Base-by-base conservation (phyloP, 2,329 filamentous ascomycete genomes). In the Aspergillus fumigatus region DNA sequence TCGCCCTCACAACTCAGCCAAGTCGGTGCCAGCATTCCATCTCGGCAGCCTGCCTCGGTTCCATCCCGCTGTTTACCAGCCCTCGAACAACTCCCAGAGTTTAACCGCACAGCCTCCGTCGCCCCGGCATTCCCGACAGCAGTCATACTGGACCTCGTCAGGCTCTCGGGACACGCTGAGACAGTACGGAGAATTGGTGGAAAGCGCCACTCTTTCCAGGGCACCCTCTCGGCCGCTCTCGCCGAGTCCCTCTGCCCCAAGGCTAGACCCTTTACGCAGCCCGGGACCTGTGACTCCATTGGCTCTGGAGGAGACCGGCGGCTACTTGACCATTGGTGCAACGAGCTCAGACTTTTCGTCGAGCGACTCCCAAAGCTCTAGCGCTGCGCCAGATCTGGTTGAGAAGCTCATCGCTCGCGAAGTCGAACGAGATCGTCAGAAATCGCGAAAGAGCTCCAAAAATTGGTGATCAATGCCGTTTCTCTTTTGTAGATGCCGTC, bases 211-310 rank as follows among this genome's bases (percentile, higher is more conserved):
- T 26, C 54, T 73, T 7, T 66, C 71, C 0, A 69, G 70, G 47
- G 65, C 56, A 51, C 69, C 48, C 59, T 70, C 57, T 61, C 67
- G 48, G 58, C 64, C 50, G 54, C 62, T 57, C 29, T 65, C 59
- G 47, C 66, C 64, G 65, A 72, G 64, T 47, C 77, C 77, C n/a
- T 71, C 73, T 10, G 75, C 76, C 17, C 77, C 77, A 7, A 73
- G 76, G 5, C 62, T 79, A 17, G 75, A 77, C 49, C 77, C 77
- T 21, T 67, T 78, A 10, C 70, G 71, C 38, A 79, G 77, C 52
- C 77, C 77, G 1, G 77, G 77, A 1, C 75, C 76, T 0, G 77
- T 79, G 38, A 79, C 77, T 3, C 77, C 77, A 11, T 63, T 79
- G 50, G 72, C 68, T 1, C 67, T 79, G 8, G 75, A 75, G 52